Conservation (phyloP, 176 grass and related monocot species). For the Avena atlantica region DNA sequence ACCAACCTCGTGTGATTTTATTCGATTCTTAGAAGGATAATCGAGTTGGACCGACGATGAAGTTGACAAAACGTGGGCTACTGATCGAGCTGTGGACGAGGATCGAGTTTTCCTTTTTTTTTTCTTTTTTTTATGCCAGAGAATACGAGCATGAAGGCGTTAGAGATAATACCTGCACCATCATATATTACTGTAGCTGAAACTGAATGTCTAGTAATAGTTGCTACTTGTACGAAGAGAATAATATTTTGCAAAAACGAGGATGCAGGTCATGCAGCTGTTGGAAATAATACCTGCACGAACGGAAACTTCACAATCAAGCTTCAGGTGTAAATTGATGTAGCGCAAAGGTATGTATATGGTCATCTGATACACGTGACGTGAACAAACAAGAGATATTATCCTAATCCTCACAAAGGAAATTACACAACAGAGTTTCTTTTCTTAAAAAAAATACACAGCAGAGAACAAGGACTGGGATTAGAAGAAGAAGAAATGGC, state of each 20-base stretch:
- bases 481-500: neutral
- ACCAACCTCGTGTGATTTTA: constrained; percentile 10
- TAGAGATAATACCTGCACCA: neutral
- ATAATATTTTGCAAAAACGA: too few relatives aligned
- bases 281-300: too few relatives aligned
- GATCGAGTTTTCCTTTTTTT: too few relatives aligned
- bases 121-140: too few relatives aligned
- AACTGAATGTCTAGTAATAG: neutral
- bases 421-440: neutral
- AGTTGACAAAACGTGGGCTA: constrained; percentile 39
- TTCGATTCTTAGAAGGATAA: constrained; percentile 34
- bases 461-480: neutral
- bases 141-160: neutral
- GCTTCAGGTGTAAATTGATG: too few relatives aligned
- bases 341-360: too few relatives aligned
- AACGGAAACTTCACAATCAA: too few relatives aligned
- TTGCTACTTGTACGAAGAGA: neutral
- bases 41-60: neutral
- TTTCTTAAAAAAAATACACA: neutral
- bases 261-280: too few relatives aligned
- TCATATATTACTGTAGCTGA: neutral
- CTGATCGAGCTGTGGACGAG: neutral
- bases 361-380: too few relatives aligned
- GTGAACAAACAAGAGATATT: too few relatives aligned
- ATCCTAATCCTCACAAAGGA: neutral